Base-by-base conservation (phyloP, 2,329 filamentous ascomycete species). In the Neofusicoccum sp. region DNA sequence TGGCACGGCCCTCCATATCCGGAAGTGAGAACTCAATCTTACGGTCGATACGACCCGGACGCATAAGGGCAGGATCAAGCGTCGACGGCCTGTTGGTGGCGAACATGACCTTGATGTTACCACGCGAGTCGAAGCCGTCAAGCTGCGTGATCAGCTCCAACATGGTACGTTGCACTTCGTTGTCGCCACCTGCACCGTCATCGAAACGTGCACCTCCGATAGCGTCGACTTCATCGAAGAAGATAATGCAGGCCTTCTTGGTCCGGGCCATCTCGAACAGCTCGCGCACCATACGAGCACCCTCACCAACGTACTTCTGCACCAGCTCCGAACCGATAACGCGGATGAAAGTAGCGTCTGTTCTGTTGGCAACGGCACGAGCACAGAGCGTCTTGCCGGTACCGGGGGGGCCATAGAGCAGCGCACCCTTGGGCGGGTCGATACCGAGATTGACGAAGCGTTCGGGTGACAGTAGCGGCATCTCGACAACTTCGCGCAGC, bases 41-140 rank as follows among this genome's bases (percentile, higher is more conserved):
- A 73, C 95, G 87, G 78, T 98, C 94, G 73, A 98, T 98, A 85
- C 94, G 93, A 36, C 94, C 94, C 9, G 94, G 94, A 81, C 94
- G 87, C 93, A 98, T 97, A 67, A 98, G 85, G 2, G 94, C 94
- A n/a, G 94, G 94, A 75, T 98, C 94, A 62, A 98, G 85, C 3
- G 94, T 98, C 3, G 93, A 97, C 3, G 94, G 94, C 77, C 94
- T 86, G 85, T 98, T 98, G 76, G 94, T 98, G 64, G 94, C 94
- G 74, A 98, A 98, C 94, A 98, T 98, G 79, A 98, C 94, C 81
- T 98, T 98, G 85, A 98, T 98, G 79, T 98, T 98, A 77, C 94
- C 94, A 77, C 94, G 86, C 54, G 93, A 91, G 74, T 98, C 94
- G 82, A 98, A 98, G 67, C 94, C 94, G 74, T 98, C 94, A 50